phyloP scores from a whole-genome alignment of 192 early-diverging fungal species.

The Podila epigama region DNA sequence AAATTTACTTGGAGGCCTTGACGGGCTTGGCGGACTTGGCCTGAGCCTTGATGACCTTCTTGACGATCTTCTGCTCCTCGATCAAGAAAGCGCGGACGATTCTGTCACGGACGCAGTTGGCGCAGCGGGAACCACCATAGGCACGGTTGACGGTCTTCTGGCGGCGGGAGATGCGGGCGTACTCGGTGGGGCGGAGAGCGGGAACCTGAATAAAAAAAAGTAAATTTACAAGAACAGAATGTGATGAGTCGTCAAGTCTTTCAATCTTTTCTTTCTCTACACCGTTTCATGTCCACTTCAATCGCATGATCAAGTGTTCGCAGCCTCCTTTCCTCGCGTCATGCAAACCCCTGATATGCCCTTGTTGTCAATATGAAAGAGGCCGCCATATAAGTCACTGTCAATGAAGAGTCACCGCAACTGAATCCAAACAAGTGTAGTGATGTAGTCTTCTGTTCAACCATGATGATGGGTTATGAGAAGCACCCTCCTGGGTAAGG shows the following conservation, averaged over 20 bases:
- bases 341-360: too few species aligned
- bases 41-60: conserved; percentile 94
- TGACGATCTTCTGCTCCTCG: conserved; percentile 99
- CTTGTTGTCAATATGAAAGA: too few species aligned
- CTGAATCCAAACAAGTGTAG: too few species aligned
- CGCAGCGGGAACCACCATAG: conserved; percentile 97
- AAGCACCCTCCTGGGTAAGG: too few species aligned
- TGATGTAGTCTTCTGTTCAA: too few species aligned
- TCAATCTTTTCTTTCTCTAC: too few species aligned
- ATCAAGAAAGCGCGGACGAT: conserved; percentile 99
- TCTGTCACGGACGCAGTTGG: conserved; percentile 76
- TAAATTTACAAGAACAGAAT: neutral
- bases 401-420: too few species aligned
- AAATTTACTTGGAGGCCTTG: conserved; percentile 42
- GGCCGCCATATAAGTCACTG: too few species aligned
- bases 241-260: neutral
- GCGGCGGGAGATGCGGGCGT: conserved; percentile 89
- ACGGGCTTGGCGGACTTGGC: conserved; percentile 54
- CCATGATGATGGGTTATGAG: too few species aligned
- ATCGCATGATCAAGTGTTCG: too few species aligned
- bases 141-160: conserved; percentile 94
- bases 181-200: conserved; percentile 92
- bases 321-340: too few species aligned
- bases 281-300: too few species aligned
- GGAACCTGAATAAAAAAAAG: conserved; percentile 63